Conservation (phyloP, 345 rosid genomes). For the Linum trigynum region DNA sequence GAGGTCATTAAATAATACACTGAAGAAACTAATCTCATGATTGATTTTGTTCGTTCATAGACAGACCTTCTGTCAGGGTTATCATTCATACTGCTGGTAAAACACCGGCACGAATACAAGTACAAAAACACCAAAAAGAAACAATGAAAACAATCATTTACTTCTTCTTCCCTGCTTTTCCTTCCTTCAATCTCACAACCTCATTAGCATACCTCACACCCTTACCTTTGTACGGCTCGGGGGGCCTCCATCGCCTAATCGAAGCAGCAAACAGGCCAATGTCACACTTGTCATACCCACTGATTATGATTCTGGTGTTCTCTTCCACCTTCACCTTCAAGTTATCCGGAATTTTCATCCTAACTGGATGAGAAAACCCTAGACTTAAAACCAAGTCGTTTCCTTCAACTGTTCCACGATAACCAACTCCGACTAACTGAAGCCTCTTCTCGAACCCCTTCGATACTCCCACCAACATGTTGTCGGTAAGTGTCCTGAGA, state of each 20-base stretch:
- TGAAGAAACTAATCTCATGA: too few species aligned
- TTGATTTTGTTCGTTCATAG: too few species aligned
- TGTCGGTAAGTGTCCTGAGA: conserved; percentile 78
- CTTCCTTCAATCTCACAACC: conserved; percentile 71
- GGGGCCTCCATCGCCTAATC: conserved; percentile 87
- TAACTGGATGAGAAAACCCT: conserved; percentile 89
- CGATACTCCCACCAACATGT: conserved; percentile 93
- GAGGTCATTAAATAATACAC: too few species aligned
- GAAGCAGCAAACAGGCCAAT: conserved; percentile 91
- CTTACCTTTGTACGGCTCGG: conserved; percentile 96
- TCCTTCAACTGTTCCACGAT: conserved; percentile 76
- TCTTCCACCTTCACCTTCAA: conserved; percentile 80
- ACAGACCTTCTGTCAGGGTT: too few species aligned
- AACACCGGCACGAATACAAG: too few species aligned
- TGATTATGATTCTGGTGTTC: conserved; percentile 57
- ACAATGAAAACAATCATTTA: conserved; percentile 10
- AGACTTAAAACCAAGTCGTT: conserved; percentile 69
- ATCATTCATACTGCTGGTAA: too few species aligned
- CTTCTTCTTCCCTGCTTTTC: conserved; percentile 97
- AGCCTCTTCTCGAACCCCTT: conserved; percentile 96
- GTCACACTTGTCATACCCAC: conserved; percentile 65
- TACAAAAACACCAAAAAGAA: too few species aligned
- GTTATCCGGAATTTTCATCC: conserved; percentile 69
- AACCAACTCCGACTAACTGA: conserved; percentile 80
- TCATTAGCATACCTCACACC: conserved; percentile 88